Evolutionary conservation across 2,329 filamentous ascomycete genomes (phyloP), one percentile per base, ranked within the genome.

Genomic region (Alternaria rosae): DNA sequence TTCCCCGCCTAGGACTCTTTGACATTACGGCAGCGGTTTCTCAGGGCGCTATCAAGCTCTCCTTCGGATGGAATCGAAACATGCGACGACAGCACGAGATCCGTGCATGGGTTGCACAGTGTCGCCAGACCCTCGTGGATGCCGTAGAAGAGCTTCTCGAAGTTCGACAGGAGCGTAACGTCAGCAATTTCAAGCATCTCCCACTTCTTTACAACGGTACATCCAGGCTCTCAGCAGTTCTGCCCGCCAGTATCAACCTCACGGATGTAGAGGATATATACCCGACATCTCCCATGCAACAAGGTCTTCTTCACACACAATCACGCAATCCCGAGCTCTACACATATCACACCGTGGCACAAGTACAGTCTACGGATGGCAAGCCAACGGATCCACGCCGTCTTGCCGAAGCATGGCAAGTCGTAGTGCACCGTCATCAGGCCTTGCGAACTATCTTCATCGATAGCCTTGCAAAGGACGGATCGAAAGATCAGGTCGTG

Each of bases 401-500:
- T 17, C 59, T 79, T 23, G 73, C 72, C 25, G 70, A 73, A 30
- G 74, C 76, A 20, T 79, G 76, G 76, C 75, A 78, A 53, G 59
- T 72, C 6, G 75, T 79, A 8, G 74, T 79, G 5, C 68, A 76
- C 50, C 75, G 75, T 6, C 76, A 79, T 47, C 69, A 72, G 17
- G 67, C 68, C 2, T 56, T 79, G 28, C 66, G 76, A 28, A 77
- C 76, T 2, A 61, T 78, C 3, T 78, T 79, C 59, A 67, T 79
- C n/a, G 74, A 77, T 25, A 76, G 75, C 51, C 62, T 76, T n/a
- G 72, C 71, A 5, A 73, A 72, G 43, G 70, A 73, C n/a, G 73
- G 71, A 1, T 64, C 72, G 9, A 76, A 75, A 57, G 73, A 78
- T 30, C 76, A 79, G 42, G 62, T 77, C 3, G 76, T 79, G 0